phyloP scores from a whole-genome alignment of 2,329 filamentous ascomycete species.

The Sclerotinia spermophila region DNA sequence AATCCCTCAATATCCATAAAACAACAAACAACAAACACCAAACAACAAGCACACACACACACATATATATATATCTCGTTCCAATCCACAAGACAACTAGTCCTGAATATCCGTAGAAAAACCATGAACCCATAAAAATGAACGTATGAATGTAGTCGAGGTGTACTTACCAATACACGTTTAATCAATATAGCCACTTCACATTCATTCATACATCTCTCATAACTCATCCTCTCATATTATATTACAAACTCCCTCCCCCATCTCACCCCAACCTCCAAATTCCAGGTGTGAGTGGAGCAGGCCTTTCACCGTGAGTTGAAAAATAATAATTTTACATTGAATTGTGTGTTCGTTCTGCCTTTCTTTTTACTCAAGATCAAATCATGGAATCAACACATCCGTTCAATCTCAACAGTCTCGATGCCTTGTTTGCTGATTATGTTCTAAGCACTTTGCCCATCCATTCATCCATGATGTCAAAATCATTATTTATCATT shows the following conservation, averaged over 20 bases:
- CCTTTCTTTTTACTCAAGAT: conserved; percentile 15
- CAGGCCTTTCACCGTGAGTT: neutral
- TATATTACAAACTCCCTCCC: neutral
- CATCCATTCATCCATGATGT: neutral
- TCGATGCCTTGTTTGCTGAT: neutral
- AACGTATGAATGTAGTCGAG: neutral
- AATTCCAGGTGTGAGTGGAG: neutral
- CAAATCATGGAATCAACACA: conserved; percentile 15
- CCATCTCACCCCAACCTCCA: neutral
- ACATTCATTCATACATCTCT: neutral
- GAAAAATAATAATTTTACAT: conserved; percentile 11
- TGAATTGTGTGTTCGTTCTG: conserved; percentile 9
- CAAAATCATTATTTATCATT: neutral
- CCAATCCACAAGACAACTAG: neutral
- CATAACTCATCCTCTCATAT: neutral
- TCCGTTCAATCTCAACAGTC: conserved; percentile 9
- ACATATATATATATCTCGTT: neutral
- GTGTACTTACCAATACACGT: neutral
- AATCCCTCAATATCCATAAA: neutral
- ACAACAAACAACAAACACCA: neutral
- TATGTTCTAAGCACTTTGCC: neutral
- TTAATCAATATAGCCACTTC: neutral
- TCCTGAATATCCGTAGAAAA: neutral
- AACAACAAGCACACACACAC: no score
- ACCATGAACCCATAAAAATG: neutral